A percentile compares a stretch with the other conserved stretches of the same genome.
phyloP scores from a whole-genome alignment of 2,329 filamentous ascomycete genomes.

The Diaporthe nobilis region DNA sequence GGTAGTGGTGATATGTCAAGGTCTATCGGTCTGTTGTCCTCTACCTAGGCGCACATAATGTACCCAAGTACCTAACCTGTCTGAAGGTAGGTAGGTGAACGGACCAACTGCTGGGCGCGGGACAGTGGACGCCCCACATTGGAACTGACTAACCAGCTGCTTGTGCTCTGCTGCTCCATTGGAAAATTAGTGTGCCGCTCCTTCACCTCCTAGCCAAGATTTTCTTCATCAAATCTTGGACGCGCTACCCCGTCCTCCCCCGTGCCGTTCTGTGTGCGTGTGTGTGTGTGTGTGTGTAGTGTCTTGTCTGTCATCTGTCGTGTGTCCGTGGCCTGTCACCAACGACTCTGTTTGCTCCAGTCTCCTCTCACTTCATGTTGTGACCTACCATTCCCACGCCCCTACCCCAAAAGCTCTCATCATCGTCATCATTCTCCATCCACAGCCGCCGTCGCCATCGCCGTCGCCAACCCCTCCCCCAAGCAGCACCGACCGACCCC shows the following conservation, averaged over 20 bases:
- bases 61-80: background rate
- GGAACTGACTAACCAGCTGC: background rate
- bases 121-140: background rate
- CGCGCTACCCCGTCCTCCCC: conserved; percentile 6
- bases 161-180: background rate
- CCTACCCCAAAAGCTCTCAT: background rate
- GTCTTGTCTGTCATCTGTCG: conserved; percentile 2
- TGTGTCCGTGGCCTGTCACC: conserved; percentile 2
- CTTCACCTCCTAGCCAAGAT: conserved; percentile 23
- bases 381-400: background rate
- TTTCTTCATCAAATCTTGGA: conserved; percentile 31
- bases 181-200: conserved; percentile 31
- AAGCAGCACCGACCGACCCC: background rate
- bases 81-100: background rate
- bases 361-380: background rate
- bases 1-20: background rate
- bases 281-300: background rate
- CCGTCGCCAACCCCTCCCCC: background rate
- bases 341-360: background rate
- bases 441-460: background rate
- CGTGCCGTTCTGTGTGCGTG: background rate
- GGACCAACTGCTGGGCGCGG: no score
- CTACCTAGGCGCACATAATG: background rate
- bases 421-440: background rate
- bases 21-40: background rate